phyloP scores from a whole-genome alignment of 2,329 filamentous ascomycete genomes.

The Neurospora sp. region DNA sequence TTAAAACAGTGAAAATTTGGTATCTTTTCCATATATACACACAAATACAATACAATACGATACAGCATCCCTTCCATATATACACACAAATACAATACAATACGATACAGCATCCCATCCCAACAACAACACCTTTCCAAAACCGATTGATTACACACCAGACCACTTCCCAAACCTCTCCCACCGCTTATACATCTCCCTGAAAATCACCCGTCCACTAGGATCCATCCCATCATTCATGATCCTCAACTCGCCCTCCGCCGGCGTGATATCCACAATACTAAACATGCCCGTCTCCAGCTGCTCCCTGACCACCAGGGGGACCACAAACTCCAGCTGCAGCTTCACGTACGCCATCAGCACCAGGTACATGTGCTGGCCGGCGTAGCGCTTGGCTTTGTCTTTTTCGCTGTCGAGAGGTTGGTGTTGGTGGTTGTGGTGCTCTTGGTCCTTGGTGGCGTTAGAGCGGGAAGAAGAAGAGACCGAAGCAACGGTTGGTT shows the following conservation, averaged over 20 bases:
- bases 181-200: conserved; percentile 48
- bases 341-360: conserved; percentile 50
- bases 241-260: conserved; percentile 40
- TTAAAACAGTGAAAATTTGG: not conserved
- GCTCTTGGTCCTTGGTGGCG: conserved; percentile 34
- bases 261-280: conserved; percentile 47
- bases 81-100: not conserved
- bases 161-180: conserved; percentile 55
- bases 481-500: conserved; percentile 17
- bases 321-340: conserved; percentile 46
- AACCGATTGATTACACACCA: conserved; percentile 32
- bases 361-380: conserved; percentile 51
- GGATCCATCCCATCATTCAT: conserved; percentile 50
- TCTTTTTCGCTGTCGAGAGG: conserved; percentile 49
- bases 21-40: not conserved
- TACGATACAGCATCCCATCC: not conserved
- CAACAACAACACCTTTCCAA: not conserved
- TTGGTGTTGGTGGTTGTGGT: conserved; percentile 17
- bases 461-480: conserved; percentile 2
- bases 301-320: conserved; percentile 40
- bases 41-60: not conserved
- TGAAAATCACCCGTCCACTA: conserved; percentile 48
- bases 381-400: conserved; percentile 49
- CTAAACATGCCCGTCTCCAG: conserved; percentile 49
- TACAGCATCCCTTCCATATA: too few relatives aligned